Conservation (phyloP, 2,329 filamentous ascomycete genomes). For the Pseudogymnoascus sp. region DNA sequence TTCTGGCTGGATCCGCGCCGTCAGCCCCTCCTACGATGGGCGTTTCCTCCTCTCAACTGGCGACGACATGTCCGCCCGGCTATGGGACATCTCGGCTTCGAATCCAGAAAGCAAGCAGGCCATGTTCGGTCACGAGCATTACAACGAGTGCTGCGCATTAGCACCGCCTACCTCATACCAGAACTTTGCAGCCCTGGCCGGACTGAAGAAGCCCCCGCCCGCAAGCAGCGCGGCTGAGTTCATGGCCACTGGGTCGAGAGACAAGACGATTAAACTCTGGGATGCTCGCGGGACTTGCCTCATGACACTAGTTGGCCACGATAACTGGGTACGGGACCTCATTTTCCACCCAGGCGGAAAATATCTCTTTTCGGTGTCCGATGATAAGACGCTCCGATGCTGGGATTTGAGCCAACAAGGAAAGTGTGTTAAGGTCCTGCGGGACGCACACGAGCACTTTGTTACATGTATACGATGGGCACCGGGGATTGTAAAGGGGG, state of each 20-base stretch:
- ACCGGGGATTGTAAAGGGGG: conserved; percentile 61
- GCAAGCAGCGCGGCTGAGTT: conserved; percentile 72
- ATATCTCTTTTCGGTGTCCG: conserved; percentile 75
- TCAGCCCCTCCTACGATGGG: conserved; percentile 74
- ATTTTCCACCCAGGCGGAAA: conserved; percentile 89
- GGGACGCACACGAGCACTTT: conserved; percentile 74
- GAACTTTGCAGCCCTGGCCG: conserved; percentile 69
- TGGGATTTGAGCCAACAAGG: conserved; percentile 91
- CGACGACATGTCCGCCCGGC: conserved; percentile 69
- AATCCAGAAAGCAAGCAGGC: conserved; percentile 61
- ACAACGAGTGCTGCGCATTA: conserved; percentile 77
- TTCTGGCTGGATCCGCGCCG: conserved; percentile 83
- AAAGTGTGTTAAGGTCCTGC: conserved; percentile 75
- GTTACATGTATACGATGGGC: conserved; percentile 84
- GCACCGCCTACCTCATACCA: conserved; percentile 71
- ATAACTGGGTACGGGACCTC: conserved; percentile 85
- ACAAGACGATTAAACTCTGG: conserved; percentile 88
- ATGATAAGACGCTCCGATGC: conserved; percentile 87
- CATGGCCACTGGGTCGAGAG: conserved; percentile 78
- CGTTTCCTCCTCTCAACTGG: conserved; percentile 75
- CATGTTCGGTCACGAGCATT: conserved; percentile 78
- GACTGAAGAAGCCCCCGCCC: conserved; percentile 72
- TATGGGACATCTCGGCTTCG: conserved; percentile 72
- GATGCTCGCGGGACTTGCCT: conserved; percentile 76
- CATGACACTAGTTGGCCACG: conserved; percentile 77